Base-by-base conservation (phyloP, 2,329 filamentous ascomycete species). In the Trichoderma sp. region DNA sequence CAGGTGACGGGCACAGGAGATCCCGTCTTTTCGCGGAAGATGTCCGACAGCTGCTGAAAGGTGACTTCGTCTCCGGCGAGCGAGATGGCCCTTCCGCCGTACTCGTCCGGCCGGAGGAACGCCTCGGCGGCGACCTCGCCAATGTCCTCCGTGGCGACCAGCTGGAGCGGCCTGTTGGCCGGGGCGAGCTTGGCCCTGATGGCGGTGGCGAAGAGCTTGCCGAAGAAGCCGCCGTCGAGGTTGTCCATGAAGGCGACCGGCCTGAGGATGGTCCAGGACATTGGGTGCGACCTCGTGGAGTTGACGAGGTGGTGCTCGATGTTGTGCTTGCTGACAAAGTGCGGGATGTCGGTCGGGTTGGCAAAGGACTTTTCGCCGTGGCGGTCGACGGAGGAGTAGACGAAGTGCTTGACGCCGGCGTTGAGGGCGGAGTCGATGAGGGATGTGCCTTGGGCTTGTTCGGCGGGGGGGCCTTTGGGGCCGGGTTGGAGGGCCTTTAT, bases 281-380 rank as follows among this genome's bases (percentile, higher is more conserved):
- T 62, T 30, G 24, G 1, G 10, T 34, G 9, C 7, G 30, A 9
- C 0, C 24, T 34, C 45, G 39, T 54, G 24, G 48, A 24, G 28
- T 62, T 45, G 39, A 54, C 45, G 39, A 45, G 39, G 17, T 54
- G 59, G 39, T 54, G 24, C 12, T 62, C 24, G 19, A 52, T 62
- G 24, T 62, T 62, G 39, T 62, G 48, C 34, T 62, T 62, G 47
- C 48, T 45, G 39, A 62, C 3, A 17, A 52, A 61, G 17, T 44
- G 39, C 30, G 48, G 47, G n/a, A 45, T 44, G 14, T 54, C 30
- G n/a, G 57, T 60, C 2, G 57, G 57, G 19, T 50, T 50, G 34
- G 51, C 7, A 34, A 52, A 52, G n/a, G 48, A 62, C 5, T n/a
- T 51, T 14, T 34, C 24, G 3, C 58, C 48, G 21, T 61, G 58